Conservation (phyloP, 2,329 filamentous ascomycete species). For the Fonsecaea monophora region DNA sequence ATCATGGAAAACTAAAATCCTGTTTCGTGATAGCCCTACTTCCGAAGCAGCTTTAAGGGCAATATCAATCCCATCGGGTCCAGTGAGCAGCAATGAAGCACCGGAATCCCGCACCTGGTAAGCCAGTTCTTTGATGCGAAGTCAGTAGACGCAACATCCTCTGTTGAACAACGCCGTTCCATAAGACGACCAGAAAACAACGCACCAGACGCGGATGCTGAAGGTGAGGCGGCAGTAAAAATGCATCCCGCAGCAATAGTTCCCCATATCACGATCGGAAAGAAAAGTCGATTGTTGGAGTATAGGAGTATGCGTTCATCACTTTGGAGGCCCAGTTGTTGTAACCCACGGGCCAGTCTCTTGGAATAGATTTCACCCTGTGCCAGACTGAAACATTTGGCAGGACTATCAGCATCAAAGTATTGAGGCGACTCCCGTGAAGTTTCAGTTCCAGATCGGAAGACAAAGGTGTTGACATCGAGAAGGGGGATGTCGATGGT, state of each 20-base stretch:
- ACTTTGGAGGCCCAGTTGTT: slow-evolving; percentile 17
- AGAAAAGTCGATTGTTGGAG: slow-evolving; percentile 28
- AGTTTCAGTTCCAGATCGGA: slow-evolving; percentile 2
- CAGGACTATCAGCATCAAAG: slow-evolving; percentile 6
- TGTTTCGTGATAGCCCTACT: slow-evolving; percentile 47
- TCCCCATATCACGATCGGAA: slow-evolving; percentile 46
- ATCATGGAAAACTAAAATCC: slow-evolving; percentile 53
- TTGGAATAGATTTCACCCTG: slow-evolving; percentile 5
- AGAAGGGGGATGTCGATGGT: slow-evolving; percentile 2
- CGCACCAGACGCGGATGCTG: slow-evolving; percentile 46
- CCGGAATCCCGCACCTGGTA: slow-evolving; percentile 54
- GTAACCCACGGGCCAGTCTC: slow-evolving; percentile 2
- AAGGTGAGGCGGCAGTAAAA: slow-evolving; percentile 58
- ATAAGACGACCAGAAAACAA: neutral
- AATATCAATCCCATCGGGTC: neutral
- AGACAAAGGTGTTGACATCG: slow-evolving; percentile 11
- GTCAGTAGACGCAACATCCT: neutral
- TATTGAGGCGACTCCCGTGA: slow-evolving; percentile 6
- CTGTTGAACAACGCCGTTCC: neutral
- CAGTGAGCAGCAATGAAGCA: slow-evolving; percentile 25
- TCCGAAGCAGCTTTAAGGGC: neutral
- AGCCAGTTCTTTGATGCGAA: slow-evolving; percentile 49
- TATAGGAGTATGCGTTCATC: slow-evolving; percentile 29
- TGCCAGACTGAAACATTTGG: slow-evolving; percentile 5
- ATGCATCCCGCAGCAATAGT: slow-evolving; percentile 57